These are phyloP conservation scores for Saksenaea vasiformis DNA, from an alignment of 371 early-diverging fungal genomes.

Conservation along the genomic window DNA sequence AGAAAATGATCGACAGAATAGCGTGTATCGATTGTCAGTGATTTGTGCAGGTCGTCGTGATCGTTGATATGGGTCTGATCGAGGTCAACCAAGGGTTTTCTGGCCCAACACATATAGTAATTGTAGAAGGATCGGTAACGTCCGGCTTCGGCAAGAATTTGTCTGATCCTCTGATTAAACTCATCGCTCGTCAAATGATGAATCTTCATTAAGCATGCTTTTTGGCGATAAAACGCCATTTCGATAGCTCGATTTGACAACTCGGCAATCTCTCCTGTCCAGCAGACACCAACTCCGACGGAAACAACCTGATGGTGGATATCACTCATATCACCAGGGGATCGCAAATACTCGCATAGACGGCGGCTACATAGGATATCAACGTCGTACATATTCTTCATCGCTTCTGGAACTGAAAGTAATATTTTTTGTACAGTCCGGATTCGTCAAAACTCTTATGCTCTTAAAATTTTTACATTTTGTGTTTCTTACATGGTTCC, in stretches of 20 bases:
- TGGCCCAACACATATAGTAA: slow-evolving; percentile 41
- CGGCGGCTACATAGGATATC: slow-evolving; percentile 28
- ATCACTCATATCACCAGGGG: slow-evolving; percentile 29
- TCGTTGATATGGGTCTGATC: neutral
- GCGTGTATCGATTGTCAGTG: neutral
- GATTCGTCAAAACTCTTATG: neutral
- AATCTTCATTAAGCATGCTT: neutral
- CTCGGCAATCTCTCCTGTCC: slow-evolving; percentile 1
- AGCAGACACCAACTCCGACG: slow-evolving; percentile 7
- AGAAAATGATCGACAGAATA: neutral
- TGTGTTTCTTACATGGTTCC: slow-evolving; percentile 24
- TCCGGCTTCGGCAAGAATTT: slow-evolving; percentile 15
- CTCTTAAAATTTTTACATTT: too few relatives aligned
- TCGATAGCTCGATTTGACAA: neutral
- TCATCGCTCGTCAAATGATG: slow-evolving; percentile 3
- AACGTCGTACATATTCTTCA: slow-evolving; percentile 21
- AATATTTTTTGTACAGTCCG: neutral
- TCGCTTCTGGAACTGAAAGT: slow-evolving; percentile 19
- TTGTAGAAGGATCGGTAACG: slow-evolving; percentile 26
- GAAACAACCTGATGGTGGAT: slow-evolving; percentile 27
- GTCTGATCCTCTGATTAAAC: neutral
- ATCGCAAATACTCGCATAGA: slow-evolving; percentile 20
- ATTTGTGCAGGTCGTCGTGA: neutral
- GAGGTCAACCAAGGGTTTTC: slow-evolving; percentile 30
- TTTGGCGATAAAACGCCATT: slow-evolving; percentile 4